Evolutionary conservation across 495 filamentous ascomycete species (phyloP).

Genomic region (Neurospora sp.): DNA sequence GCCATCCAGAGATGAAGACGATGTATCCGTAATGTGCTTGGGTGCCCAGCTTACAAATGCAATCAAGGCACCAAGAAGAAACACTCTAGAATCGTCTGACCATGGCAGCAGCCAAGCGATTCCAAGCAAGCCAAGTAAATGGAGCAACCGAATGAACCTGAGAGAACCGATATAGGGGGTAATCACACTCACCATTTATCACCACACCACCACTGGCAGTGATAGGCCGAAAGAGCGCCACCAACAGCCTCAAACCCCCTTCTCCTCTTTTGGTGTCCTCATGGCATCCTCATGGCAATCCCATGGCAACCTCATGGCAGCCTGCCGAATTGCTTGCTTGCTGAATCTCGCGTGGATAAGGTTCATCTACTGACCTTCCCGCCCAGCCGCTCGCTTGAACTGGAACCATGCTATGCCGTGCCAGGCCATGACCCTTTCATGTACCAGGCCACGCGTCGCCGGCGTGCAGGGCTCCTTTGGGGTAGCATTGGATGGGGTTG

Average conservation of each 20-base stretch:
- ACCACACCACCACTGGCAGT: not conserved
- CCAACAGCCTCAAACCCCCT: not conserved
- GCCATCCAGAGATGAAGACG: not conserved
- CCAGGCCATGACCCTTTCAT: not conserved
- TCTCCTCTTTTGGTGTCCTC: not conserved
- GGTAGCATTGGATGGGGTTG: not conserved
- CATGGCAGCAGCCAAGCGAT: not conserved
- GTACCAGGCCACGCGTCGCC: not conserved
- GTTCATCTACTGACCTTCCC: not conserved
- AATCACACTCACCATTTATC: not conserved
- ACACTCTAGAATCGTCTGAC: not conserved
- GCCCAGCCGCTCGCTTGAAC: not conserved
- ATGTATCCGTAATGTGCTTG: not conserved
- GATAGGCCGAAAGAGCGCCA: not conserved
- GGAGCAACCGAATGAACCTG: not conserved
- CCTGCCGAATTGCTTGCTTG: not conserved
- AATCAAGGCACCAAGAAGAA: not conserved
- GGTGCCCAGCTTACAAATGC: not conserved
- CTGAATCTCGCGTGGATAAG: not conserved
- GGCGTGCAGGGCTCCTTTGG: not conserved
- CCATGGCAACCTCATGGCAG: not conserved
- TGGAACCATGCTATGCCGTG: not conserved
- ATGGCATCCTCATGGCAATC: not conserved
- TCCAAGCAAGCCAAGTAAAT: not conserved
- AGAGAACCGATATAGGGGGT: not conserved